These are phyloP conservation scores for Chimonanthus salicifolius DNA, from an alignment of 164 flowering plant genomes.

Conservation along the genomic window DNA sequence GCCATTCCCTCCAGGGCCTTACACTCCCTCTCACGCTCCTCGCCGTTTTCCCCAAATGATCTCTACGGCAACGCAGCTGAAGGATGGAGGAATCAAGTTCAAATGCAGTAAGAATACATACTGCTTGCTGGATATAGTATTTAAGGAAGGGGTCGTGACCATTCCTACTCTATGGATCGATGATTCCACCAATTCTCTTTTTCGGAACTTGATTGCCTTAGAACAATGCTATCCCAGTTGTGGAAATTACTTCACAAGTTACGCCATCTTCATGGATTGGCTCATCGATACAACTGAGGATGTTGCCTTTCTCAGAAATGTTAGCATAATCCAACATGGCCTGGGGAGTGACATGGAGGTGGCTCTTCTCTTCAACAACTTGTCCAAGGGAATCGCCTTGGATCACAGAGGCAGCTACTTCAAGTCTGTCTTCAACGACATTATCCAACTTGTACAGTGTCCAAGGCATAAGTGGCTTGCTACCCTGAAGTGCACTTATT, in stretches of 20 bases:
- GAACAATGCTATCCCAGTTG: not conserved
- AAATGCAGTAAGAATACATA: not conserved
- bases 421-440: not conserved
- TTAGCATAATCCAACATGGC: not conserved
- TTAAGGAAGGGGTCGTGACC: slow-evolving; percentile 1
- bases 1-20: no score
- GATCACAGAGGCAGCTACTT: not conserved
- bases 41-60: not conserved
- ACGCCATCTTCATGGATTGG: slow-evolving; percentile 4
- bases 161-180: not conserved
- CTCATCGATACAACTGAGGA: not conserved
- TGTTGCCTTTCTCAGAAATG: not conserved
- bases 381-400: not conserved
- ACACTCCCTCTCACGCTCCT: not conserved
- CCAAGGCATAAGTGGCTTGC: not conserved
- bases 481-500: slow-evolving; percentile 1
- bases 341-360: slow-evolving; percentile 1
- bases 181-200: not conserved
- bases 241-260: not conserved
- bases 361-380: not conserved
- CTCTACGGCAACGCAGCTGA: not conserved
- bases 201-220: slow-evolving; percentile 4
- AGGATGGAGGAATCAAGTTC: slow-evolving; percentile 5
- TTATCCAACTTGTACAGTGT: not conserved
- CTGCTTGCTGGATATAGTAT: slow-evolving; percentile 2